A percentile compares a stretch with the other conserved stretches of the same genome.
phyloP scores from a whole-genome alignment of 2,329 filamentous ascomycete genomes.

The Celoporthe dispersa region DNA sequence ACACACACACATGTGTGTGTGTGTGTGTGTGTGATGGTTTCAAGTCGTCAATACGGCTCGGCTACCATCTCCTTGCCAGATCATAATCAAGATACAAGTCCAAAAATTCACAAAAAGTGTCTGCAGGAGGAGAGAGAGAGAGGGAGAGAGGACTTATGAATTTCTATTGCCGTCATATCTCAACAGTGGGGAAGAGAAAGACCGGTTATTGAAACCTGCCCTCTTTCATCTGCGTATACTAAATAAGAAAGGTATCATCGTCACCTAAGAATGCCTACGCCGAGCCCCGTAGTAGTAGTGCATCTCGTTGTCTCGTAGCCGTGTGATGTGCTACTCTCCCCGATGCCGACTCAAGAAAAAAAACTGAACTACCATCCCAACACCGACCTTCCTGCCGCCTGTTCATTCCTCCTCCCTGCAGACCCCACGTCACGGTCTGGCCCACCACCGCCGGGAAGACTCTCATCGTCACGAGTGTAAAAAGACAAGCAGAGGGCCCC shows the following conservation, averaged over 20 bases:
- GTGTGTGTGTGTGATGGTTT: neutral
- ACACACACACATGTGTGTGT: neutral
- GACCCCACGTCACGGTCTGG: neutral
- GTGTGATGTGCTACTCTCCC: neutral
- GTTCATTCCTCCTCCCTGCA: neutral
- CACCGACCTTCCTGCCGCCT: neutral
- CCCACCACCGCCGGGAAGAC: neutral
- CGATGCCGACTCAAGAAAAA: neutral
- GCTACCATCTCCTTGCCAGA: neutral
- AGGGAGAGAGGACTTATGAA: no score
- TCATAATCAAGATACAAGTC: neutral
- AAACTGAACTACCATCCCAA: neutral
- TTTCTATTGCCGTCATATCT: neutral
- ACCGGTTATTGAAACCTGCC: neutral
- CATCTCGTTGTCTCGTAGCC: slow-evolving; percentile 1
- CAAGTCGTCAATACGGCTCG: neutral
- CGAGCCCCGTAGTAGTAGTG: neutral
- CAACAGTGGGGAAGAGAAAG: neutral
- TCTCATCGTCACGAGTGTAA: neutral
- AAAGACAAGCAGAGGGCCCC: neutral
- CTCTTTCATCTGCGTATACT: slow-evolving; percentile 12
- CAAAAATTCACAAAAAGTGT: neutral
- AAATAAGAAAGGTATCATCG: slow-evolving; percentile 25
- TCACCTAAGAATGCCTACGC: slow-evolving; percentile 11
- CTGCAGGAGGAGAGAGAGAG: neutral